These are phyloP conservation scores for Colletotrichum sp. DNA, from an alignment of 2,329 filamentous ascomycete species.

Conservation along the genomic window DNA sequence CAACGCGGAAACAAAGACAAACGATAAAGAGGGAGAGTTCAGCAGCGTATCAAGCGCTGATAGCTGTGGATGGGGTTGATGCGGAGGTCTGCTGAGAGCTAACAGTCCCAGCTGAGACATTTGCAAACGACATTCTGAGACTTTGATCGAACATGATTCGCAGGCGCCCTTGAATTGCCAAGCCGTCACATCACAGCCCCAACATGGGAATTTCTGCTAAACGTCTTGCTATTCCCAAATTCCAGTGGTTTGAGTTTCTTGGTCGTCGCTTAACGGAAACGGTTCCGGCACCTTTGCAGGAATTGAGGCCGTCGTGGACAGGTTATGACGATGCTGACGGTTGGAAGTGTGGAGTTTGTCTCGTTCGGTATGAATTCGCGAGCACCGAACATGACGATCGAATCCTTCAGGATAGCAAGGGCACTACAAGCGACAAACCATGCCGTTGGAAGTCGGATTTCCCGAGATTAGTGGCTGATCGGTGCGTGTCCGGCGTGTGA, in stretches of 20 bases:
- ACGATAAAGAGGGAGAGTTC: background rate
- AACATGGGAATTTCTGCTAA: background rate
- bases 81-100: background rate
- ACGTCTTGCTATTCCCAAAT: background rate
- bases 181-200: background rate
- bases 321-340: background rate
- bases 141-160: background rate
- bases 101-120: background rate
- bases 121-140: background rate
- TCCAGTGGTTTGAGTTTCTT: background rate
- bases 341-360: background rate
- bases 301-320: background rate
- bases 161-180: background rate
- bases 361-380: background rate
- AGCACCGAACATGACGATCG: background rate
- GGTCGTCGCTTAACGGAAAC: background rate
- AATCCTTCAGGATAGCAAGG: background rate
- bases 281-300: background rate
- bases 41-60: background rate
- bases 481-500: slow-evolving; percentile 7
- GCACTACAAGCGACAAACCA: background rate
- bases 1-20: slow-evolving; percentile 20
- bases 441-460: slow-evolving; percentile 8
- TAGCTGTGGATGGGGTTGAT: background rate
- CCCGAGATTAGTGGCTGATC: background rate